Evolutionary conservation across 495 filamentous ascomycete genomes (phyloP).

Genomic region (Penicillium arizonense): DNA sequence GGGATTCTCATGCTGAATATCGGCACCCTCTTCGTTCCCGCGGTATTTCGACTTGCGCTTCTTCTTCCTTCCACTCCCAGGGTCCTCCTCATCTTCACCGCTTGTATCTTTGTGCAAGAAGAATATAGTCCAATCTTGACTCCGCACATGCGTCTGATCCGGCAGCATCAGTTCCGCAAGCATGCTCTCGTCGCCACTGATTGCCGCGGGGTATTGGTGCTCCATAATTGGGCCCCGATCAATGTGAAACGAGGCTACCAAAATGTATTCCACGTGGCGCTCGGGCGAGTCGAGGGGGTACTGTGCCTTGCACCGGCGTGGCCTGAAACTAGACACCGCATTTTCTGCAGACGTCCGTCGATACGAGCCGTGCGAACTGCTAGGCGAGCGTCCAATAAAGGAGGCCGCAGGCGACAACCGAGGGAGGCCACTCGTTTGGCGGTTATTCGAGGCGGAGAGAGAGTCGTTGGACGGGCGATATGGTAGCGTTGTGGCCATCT

Average conservation of each 20-base stretch:
- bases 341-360: conserved; percentile 47
- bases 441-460: conserved; percentile 36
- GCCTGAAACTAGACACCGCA: conserved; percentile 40
- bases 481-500: conserved; percentile 45
- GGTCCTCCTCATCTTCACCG: conserved; percentile 70
- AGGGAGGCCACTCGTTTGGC: conserved; percentile 51
- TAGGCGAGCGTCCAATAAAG: conserved; percentile 54
- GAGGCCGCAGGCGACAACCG: conserved; percentile 53
- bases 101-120: conserved; percentile 94
- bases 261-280: conserved; percentile 97
- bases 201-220: conserved; percentile 90
- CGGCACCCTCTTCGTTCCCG: conserved; percentile 53
- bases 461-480: conserved; percentile 45
- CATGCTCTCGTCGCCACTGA: conserved; percentile 98
- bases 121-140: conserved; percentile 99
- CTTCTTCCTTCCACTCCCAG: conserved; percentile 53
- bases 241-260: conserved; percentile 98
- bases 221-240: conserved; percentile 97
- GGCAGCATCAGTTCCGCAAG: conserved; percentile 98
- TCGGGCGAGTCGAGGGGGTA: conserved; percentile 77
- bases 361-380: conserved; percentile 40
- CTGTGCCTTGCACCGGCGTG: conserved; percentile 68
- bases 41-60: conserved; percentile 40
- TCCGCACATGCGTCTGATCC: conserved; percentile 91
- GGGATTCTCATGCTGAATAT: conserved; percentile 42